phyloP scores from a whole-genome alignment of 2,329 filamentous ascomycete species.

The Xylaria digitata region DNA sequence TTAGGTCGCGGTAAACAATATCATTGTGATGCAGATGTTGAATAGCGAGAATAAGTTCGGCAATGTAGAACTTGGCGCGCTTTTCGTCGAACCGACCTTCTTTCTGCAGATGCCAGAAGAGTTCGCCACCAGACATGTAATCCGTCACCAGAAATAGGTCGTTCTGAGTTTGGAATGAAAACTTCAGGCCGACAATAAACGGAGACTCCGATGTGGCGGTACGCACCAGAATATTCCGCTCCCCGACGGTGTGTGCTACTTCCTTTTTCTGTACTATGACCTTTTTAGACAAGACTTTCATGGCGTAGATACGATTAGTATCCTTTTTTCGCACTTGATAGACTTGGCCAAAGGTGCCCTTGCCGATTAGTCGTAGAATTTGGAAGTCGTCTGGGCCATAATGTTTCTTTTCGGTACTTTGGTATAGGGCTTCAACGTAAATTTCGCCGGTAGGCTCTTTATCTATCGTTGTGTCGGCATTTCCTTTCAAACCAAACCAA shows the following conservation, averaged over 20 bases:
- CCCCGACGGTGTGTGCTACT: constrained; percentile 94
- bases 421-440: constrained; percentile 85
- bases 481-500: constrained; percentile 85
- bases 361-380: constrained; percentile 94
- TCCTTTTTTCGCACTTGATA: constrained; percentile 99
- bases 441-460: constrained; percentile 88
- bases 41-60: constrained; percentile 93
- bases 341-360: constrained; percentile 97
- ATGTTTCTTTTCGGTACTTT: constrained; percentile 87
- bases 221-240: constrained; percentile 95
- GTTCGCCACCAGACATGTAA: constrained; percentile 98
- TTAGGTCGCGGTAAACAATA: constrained; percentile 96
- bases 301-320: constrained; percentile 94
- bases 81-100: constrained; percentile 95
- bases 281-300: constrained; percentile 99
- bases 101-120: constrained; percentile 99
- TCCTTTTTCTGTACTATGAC: constrained; percentile 99
- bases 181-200: constrained; percentile 97
- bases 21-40: constrained; percentile 96
- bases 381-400: constrained; percentile 96
- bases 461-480: constrained; percentile 76
- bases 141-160: constrained; percentile 98
- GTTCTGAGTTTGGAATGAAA: constrained; percentile 97
- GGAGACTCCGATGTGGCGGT: constrained; percentile 96
- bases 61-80: constrained; percentile 98